Base-by-base conservation (phyloP, 495 filamentous ascomycete species). In the Tuber indicum region DNA sequence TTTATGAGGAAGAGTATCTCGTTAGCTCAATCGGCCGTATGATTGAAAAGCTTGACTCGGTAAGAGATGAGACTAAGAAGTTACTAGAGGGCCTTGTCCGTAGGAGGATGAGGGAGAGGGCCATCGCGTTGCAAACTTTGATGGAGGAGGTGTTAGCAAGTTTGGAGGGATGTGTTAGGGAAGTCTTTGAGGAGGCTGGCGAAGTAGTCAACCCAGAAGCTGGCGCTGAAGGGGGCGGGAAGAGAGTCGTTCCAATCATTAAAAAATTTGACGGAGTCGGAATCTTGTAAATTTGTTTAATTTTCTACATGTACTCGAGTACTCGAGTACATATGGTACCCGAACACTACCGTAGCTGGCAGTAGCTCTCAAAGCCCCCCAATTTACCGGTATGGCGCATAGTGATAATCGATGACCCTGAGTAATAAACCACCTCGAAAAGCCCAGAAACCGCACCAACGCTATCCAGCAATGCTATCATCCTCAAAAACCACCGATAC, bases 1-100 rank as follows among this genome's bases (percentile, higher is more conserved):
- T 99, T 7, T 99, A 98, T 83, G 96, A 99, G 82, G 96, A 98
- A 84, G 96, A 98, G 85, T 98, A 99, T 84, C 87, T 99, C 17
- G 90, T 97, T 70, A 95, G 92, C 81, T 93, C 91, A 78, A 90
- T 97, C 47, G 87, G 91, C n/a, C 86, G 96, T 49, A 86, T 98
- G 58, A 89, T 97, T 39, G 93, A 97, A 82, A 87, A 94, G 32
- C 89, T 97, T n/a, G 93, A 94, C 82, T 85, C 85, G 14, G 86
- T 91, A 1, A 86, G 88, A 26, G 85, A 86, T 0, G 96, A 98
- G 79, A 88, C 92, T 0, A 87, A 89, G 82, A 84, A 89, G 46
- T 87, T 98, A 17, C 88, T 97, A 1, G 89, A 92, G 79, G 92
- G 90, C 0, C 84, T 97, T 75, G 85, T 92, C 78, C 87, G 94